Evolutionary conservation across 2,329 filamentous ascomycete species (phyloP).

Genomic region (Rutstroemia sp.): DNA sequence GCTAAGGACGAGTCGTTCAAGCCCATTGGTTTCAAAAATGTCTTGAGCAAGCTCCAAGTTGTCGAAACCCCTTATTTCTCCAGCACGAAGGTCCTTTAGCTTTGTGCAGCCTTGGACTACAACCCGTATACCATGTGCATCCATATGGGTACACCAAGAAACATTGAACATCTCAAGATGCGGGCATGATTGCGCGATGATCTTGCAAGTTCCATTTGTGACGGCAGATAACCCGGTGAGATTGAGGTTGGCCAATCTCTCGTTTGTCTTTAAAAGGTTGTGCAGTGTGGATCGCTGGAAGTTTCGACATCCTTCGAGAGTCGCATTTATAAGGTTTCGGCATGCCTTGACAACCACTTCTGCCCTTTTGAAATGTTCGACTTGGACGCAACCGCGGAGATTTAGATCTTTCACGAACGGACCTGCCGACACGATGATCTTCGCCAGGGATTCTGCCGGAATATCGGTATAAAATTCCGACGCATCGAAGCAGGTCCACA

Average conservation of each 20-base stretch:
- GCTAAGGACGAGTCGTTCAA: conserved; percentile 76
- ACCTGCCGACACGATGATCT: conserved; percentile 76
- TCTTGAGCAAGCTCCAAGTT: conserved; percentile 62
- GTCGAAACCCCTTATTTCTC: conserved; percentile 75
- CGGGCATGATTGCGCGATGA: conserved; percentile 73
- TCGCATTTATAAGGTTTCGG: conserved; percentile 79
- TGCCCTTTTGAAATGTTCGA: conserved; percentile 71
- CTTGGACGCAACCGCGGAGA: conserved; percentile 81
- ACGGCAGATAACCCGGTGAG: conserved; percentile 73
- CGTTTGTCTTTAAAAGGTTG: conserved; percentile 67
- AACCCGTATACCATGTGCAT: conserved; percentile 65
- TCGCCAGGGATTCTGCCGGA: conserved; percentile 72
- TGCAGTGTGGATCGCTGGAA: conserved; percentile 72
- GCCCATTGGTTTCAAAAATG: conserved; percentile 71
- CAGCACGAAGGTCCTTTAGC: conserved; percentile 72
- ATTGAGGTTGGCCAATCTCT: conserved; percentile 74
- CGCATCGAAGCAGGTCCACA: conserved; percentile 81
- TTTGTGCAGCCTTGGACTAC: conserved; percentile 66
- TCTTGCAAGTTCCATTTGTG: conserved; percentile 78
- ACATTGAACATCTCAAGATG: conserved; percentile 81
- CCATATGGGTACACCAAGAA: conserved; percentile 86
- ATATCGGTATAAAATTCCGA: conserved; percentile 85
- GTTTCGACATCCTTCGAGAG: conserved; percentile 82
- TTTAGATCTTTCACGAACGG: conserved; percentile 90
- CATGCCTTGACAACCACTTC: conserved; percentile 77